Evolutionary conservation across 208 protist species (phyloP).

Genomic region (Trypanosoma platydactyli): DNA sequence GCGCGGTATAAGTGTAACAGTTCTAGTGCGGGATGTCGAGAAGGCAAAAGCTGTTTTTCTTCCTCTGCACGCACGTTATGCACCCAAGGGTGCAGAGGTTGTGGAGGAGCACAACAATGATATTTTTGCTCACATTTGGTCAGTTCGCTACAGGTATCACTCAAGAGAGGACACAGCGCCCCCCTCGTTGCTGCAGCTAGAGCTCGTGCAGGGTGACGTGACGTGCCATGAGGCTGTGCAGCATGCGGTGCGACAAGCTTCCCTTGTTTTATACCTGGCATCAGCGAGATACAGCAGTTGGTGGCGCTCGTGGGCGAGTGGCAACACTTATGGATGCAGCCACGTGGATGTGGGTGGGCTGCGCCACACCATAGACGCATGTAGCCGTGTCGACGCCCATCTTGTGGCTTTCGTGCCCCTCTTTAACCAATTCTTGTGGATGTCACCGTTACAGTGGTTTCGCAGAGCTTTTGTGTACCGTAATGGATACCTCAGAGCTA

Average conservation of each 20-base stretch:
- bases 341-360: conserved; percentile 36
- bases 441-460: conserved; percentile 67
- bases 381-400: conserved; percentile 61
- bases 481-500: conserved; percentile 50
- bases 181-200: conserved; percentile 17
- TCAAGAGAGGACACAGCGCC: neutral
- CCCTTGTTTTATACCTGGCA: conserved; percentile 53
- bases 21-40: conserved; percentile 46
- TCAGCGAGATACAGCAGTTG: conserved; percentile 28
- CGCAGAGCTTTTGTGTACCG: conserved; percentile 42
- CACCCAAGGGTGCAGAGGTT: conserved; percentile 22
- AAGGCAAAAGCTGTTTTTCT: conserved; percentile 48
- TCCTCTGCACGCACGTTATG: conserved; percentile 40
- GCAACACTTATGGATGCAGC: neutral
- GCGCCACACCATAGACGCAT: conserved; percentile 51
- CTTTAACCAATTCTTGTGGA: conserved; percentile 49
- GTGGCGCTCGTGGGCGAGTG: neutral
- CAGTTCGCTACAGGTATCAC: conserved; percentile 4
- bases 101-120: conserved; percentile 7
- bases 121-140: neutral
- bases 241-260: conserved; percentile 52
- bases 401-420: conserved; percentile 63
- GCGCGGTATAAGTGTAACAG: conserved; percentile 61
- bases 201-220: conserved; percentile 59
- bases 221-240: conserved; percentile 38